These are phyloP conservation scores for Pelagophyceae sp. DNA, from an alignment of 352 stramenopile genomes.

Conservation along the genomic window DNA sequence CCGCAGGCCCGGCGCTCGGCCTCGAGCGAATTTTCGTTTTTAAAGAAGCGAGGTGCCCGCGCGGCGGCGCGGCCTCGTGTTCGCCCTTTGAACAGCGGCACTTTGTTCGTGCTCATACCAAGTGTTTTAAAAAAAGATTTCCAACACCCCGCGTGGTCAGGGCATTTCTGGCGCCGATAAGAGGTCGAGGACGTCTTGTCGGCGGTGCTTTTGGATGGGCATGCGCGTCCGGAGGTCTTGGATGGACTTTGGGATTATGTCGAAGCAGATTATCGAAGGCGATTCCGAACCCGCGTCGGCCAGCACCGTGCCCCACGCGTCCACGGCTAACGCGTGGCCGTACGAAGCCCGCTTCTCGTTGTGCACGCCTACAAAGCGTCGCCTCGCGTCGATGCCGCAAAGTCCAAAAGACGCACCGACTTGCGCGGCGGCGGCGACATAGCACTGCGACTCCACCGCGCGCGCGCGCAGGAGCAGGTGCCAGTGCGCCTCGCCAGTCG, in stretches of 20 bases:
- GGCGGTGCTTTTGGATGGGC: constrained; percentile 53
- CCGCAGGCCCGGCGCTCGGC: too few species aligned
- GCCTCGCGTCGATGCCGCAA: too few species aligned
- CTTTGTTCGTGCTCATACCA: too few species aligned
- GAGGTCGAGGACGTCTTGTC: neutral
- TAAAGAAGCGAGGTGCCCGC: too few species aligned
- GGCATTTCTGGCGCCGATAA: too few species aligned
- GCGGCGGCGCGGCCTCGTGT: too few species aligned
- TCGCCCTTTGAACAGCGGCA: too few species aligned
- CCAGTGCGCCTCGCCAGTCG: constrained; percentile 70
- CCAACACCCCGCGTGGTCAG: too few species aligned
- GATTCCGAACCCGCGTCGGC: constrained; percentile 34
- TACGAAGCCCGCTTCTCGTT: constrained; percentile 55
- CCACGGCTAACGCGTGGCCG: constrained; percentile 50
- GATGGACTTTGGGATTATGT: constrained; percentile 51
- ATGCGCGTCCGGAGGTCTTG: constrained; percentile 46
- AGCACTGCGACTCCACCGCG: constrained; percentile 72
- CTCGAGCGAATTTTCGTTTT: too few species aligned
- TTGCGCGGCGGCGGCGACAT: constrained; percentile 66
- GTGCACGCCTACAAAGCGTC: too few species aligned
- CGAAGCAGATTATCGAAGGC: constrained; percentile 44
- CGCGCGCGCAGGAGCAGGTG: constrained; percentile 61
- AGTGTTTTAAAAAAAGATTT: too few species aligned
- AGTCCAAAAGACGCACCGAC: too few species aligned
- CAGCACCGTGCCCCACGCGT: constrained; percentile 58